Percentiles rank a stretch among this genome's conserved stretches.
Conservation (phyloP, 352 stramenopile genomes). For the Globisporangium splendens region DNA sequence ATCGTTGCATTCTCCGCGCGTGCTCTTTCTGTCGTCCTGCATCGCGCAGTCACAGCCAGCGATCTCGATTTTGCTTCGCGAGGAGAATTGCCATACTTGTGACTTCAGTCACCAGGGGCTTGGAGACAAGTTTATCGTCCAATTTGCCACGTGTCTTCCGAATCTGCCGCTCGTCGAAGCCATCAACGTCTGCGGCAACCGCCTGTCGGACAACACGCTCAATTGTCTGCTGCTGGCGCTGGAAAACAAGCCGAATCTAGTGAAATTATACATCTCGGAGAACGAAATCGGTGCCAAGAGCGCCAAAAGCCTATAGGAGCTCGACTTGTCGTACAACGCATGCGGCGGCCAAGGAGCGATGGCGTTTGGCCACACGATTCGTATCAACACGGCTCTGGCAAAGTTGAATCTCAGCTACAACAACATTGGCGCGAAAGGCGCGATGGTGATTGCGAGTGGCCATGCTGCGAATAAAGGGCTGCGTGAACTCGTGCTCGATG, state of each 20-base stretch:
- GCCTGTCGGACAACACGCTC: slow-evolving; percentile 46
- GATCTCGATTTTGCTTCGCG: slow-evolving; percentile 43
- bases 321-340: slow-evolving; percentile 65
- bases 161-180: slow-evolving; percentile 60
- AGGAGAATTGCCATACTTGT: slow-evolving; percentile 36
- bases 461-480: slow-evolving; percentile 46
- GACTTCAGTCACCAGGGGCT: slow-evolving; percentile 67
- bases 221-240: slow-evolving; percentile 48
- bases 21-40: slow-evolving; percentile 45
- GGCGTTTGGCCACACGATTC: slow-evolving; percentile 49
- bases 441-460: slow-evolving; percentile 49
- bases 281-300: slow-evolving; percentile 52
- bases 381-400: slow-evolving; percentile 37
- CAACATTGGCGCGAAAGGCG: slow-evolving; percentile 49
- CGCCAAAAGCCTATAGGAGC: slow-evolving; percentile 42
- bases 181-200: slow-evolving; percentile 65
- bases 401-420: slow-evolving; percentile 64
- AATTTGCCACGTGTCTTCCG: slow-evolving; percentile 54
- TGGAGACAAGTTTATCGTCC: slow-evolving; percentile 52
- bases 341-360: slow-evolving; percentile 56
- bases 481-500: slow-evolving; percentile 46
- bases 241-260: slow-evolving; percentile 67
- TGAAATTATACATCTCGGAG: slow-evolving; percentile 53
- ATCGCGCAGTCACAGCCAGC: slow-evolving; percentile 41
- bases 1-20: slow-evolving; percentile 41